Evolutionary conservation across 1,284 basidiomycete genomes (phyloP).

Genomic region (Hypsizygus ulmarius): DNA sequence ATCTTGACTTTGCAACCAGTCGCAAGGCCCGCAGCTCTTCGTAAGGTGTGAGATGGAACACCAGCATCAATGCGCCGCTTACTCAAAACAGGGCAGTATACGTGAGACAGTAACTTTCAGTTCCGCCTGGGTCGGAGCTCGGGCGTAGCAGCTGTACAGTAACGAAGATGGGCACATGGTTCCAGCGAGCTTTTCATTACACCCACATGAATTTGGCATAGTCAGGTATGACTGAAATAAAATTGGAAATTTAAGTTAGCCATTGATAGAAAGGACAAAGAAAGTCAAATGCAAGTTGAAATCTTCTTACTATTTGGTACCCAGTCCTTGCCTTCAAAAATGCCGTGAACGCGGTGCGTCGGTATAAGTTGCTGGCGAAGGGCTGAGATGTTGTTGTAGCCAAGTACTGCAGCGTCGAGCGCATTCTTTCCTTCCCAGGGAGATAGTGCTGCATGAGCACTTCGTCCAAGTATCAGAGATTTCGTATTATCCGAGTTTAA

Average conservation of each 20-base stretch:
- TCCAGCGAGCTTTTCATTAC: too few species aligned
- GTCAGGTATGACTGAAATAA: conserved; percentile 69
- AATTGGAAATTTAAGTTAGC: not conserved
- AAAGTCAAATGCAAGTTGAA: not conserved
- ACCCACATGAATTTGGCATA: conserved; percentile 62
- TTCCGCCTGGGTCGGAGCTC: conserved; percentile 66
- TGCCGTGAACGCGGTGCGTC: conserved; percentile 62
- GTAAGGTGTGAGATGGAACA: not conserved
- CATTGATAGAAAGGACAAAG: conserved; percentile 1
- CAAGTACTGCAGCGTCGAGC: conserved; percentile 72
- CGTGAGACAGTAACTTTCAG: conserved; percentile 53
- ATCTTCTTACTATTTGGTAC: conserved; percentile 50
- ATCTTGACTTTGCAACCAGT: conserved; percentile 67
- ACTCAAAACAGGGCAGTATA: conserved; percentile 74
- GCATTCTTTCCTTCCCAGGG: conserved; percentile 79
- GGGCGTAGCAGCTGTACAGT: conserved; percentile 54
- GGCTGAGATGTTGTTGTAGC: conserved; percentile 67
- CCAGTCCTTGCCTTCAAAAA: conserved; percentile 63
- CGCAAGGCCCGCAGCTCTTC: conserved; percentile 66
- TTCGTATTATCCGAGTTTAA: not conserved
- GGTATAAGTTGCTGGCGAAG: conserved; percentile 72
- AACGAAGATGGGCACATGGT: too few species aligned
- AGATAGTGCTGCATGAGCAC: conserved; percentile 66
- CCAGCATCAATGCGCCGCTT: conserved; percentile 22
- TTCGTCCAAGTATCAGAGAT: conserved; percentile 20